Base-by-base conservation (phyloP, 768 basidiomycete species). In the Tylopilus vinaceipallidus region DNA sequence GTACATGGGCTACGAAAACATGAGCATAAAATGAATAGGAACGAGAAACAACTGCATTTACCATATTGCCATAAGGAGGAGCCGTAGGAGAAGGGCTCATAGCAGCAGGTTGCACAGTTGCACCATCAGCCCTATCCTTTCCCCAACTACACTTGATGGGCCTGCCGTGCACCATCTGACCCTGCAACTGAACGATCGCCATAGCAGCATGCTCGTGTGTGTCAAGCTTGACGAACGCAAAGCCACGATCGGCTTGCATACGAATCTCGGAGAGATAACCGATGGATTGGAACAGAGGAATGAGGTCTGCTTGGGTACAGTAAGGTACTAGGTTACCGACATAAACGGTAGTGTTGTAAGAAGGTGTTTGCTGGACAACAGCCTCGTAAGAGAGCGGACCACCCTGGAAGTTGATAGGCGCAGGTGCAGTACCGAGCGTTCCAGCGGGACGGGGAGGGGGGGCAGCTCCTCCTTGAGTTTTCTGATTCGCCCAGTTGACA, bases 401-500 rank as follows among this genome's bases (percentile, higher is more conserved):
- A 54, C 87, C 89, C 69, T 85, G 83, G 75, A 92, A 94, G 70
- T 91, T 93, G 72, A 92, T 88, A 36, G 92, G 90, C 44, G 91
- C 88, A 42, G 93, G 91, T 24, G 90, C 88, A 50, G 78, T 76
- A 46, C 84, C 76, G 49, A 65, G 78, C n/a, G 60, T 69, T 48
- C 71, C 75, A 42, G 80, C 67, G 27, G 67, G 60, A 49, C 81
- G 76, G 27, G 68, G 62, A 53, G 62, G 67, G 52, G 71, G 63
- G 10, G 56, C 55, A 0, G 16, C 45, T 49, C 84, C 62, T 40
- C 62, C 91, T 71, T 95, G 93, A 16, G 95, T 98, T 77, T 98
- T 98, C 74, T 98, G 95, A 75, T 98, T 98, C 46, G 97, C 97
- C 95, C 95, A 99, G 75, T 99, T 99, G 71, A 98, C 95, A 58